Percentiles rank a stretch among this genome's conserved stretches.
phyloP scores from a whole-genome alignment of 257 asterid genomes.

The Solanum etuberosum region DNA sequence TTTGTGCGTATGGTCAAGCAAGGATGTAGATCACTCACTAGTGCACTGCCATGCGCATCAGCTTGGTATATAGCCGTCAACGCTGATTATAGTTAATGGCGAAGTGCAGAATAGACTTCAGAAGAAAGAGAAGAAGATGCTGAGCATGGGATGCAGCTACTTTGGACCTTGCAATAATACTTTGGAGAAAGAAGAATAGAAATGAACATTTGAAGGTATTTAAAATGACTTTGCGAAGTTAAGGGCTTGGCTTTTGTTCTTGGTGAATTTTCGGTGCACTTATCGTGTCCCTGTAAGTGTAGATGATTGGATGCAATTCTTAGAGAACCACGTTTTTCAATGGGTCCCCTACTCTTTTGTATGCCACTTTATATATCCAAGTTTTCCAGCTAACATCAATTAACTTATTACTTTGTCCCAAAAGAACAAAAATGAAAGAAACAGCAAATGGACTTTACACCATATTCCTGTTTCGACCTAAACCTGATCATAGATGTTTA shows the following conservation, averaged over 20 bases:
- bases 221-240: not conserved
- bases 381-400: not conserved
- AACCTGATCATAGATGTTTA: not conserved
- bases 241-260: not conserved
- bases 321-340: not conserved
- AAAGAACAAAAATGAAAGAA: not conserved
- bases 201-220: not conserved
- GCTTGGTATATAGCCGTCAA: not conserved
- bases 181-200: not conserved
- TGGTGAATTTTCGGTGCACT: not conserved
- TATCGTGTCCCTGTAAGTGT: not conserved
- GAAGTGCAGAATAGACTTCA: not conserved
- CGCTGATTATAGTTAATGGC: not conserved
- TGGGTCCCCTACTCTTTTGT: not conserved
- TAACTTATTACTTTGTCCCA: not conserved
- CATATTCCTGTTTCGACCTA: not conserved
- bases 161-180: not conserved
- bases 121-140: not conserved
- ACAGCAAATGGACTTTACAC: not conserved
- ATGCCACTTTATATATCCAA: not conserved
- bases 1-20: not conserved
- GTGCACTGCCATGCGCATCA: not conserved
- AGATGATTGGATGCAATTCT: not conserved
- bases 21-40: not conserved
- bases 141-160: not conserved